Evolutionary conservation across 352 stramenopile species (phyloP), one percentile per base, ranked within the genome.

Genomic region (Phytophthora ohioensis): DNA sequence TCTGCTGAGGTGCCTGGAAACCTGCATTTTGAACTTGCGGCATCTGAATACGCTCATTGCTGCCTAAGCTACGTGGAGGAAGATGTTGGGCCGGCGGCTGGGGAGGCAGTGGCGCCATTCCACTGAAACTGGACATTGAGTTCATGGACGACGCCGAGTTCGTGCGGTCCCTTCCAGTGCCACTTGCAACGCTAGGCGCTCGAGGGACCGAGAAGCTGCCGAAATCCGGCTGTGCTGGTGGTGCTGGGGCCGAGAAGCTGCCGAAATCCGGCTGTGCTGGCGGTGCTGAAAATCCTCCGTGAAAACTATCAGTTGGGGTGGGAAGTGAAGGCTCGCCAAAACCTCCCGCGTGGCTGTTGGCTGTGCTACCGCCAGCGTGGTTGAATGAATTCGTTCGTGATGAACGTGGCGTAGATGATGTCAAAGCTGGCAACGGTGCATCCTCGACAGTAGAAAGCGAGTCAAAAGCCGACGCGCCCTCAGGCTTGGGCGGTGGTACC

Each of bases 401-500:
- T 15, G 70, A 74, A 32, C 57, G 62, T 13, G 73, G 63, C 4
- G 74, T 69, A 30, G 57, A 76, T 6, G 67, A 72, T 7, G 53
- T 17, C 17, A 86, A 45, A 47, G 48, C 79, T 47, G 79, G 67
- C 4, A 86, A 49, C 0, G 69, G 59, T 32, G 65, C 47, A 39
- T 90, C 84, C 11, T 70, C 64, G 12, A 51, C 52, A 6, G 73
- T 62, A 13, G 79, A 79, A 1, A 94, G 57, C 1, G 73, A 76
- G 4, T 81, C 86, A 64, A 92, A 94, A 12, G 86, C 81, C 32
- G 87, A 87, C 71, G 83, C 85, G 7, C 82, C 69, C 34, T 89
- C 76, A 15, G 64, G 55, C 31, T 81, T 73, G 1, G 39, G 78
- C 42, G 62, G 36, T 15, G 60, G n/a, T 17, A 52, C 43, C 41